Base-by-base conservation (phyloP, 2,329 filamentous ascomycete genomes). In the Alternaria ventricosa region DNA sequence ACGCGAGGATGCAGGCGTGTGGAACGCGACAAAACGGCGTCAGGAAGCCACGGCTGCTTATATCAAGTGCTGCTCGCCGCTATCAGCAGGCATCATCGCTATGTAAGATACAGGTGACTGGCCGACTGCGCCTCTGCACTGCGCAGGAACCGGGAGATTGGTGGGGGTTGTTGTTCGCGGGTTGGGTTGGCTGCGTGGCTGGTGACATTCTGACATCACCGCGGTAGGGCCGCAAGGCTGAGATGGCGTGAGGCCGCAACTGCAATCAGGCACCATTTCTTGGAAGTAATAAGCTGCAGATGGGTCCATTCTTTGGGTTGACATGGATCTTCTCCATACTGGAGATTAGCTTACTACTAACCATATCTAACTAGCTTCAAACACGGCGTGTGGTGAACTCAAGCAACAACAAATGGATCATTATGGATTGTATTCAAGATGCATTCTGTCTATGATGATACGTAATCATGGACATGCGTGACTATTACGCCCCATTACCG, bases 381-480 rank as follows among this genome's bases (percentile, higher is more conserved):
- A 28, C 49, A 41, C 30, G 41, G 30, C 30, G 20, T 36, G 22
- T 22, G 13, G 22, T 30, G 13, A 36, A 53, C 11, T n/a, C 30
- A 12, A 13, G n/a, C 15, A 13, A 50, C 27, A 15, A 22, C 50
- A 25, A 49, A 66, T 36, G 49, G 61, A 60, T 50, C 36, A 60
- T 60, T 63, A 60, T 59, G 30, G 41, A 54, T 60, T 51, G 45
- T 55, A 55, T 55, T 60, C 57, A 47, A 68, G 65, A 64, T 61
- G 61, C 65, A 65, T 73, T 64, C 68, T 66, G 46, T 71, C 66
- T 73, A 76, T 74, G 74, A 75, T 66, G 67, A 68, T 73, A 64
- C 63, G 63, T 67, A 61, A 61, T 58, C 65, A 61, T 66, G 45
- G 57, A 58, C 30, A 47, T 64, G 56, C 60, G 58, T 66, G 66